A percentile compares a stretch with the other conserved stretches of the same genome.
Evolutionary conservation across 2,329 filamentous ascomycete species (phyloP).

Genomic region (Bisporella sp.): DNA sequence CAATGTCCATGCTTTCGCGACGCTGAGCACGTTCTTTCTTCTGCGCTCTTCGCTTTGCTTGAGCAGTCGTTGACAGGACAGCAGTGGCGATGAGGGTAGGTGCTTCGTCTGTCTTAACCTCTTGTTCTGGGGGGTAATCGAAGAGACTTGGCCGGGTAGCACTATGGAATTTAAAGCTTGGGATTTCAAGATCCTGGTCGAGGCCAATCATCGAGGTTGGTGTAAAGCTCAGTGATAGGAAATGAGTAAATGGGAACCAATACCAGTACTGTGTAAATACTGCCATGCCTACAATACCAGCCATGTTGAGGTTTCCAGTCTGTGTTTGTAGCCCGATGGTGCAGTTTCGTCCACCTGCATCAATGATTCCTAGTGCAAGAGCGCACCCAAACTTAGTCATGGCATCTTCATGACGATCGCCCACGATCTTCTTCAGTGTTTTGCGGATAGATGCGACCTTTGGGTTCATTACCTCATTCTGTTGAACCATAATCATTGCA

Average conservation of each 20-base stretch:
- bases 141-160: slow-evolving; percentile 92
- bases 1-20: slow-evolving; percentile 92
- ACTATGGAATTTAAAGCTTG: slow-evolving; percentile 92
- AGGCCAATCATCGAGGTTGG: slow-evolving; percentile 93
- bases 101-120: slow-evolving; percentile 89
- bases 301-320: slow-evolving; percentile 97
- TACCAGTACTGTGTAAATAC: slow-evolving; percentile 99
- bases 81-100: slow-evolving; percentile 93
- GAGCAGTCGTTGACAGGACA: slow-evolving; percentile 90
- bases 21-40: slow-evolving; percentile 88
- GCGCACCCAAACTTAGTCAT: slow-evolving; percentile 99
- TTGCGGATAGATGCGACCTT: slow-evolving; percentile 89
- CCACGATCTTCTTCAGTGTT: slow-evolving; percentile 87
- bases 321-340: slow-evolving; percentile 97
- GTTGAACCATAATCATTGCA: slow-evolving; percentile 98
- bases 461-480: slow-evolving; percentile 97
- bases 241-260: slow-evolving; percentile 99
- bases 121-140: slow-evolving; percentile 94
- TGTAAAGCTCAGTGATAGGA: slow-evolving; percentile 92
- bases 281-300: slow-evolving; percentile 93
- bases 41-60: slow-evolving; percentile 90
- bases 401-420: slow-evolving; percentile 93
- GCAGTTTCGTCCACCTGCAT: slow-evolving; percentile 96
- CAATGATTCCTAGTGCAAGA: slow-evolving; percentile 91
- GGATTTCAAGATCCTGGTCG: slow-evolving; percentile 88